These are phyloP conservation scores for Chrysochromulina parva DNA, from an alignment of 78 protist genomes.

Conservation along the genomic window DNA sequence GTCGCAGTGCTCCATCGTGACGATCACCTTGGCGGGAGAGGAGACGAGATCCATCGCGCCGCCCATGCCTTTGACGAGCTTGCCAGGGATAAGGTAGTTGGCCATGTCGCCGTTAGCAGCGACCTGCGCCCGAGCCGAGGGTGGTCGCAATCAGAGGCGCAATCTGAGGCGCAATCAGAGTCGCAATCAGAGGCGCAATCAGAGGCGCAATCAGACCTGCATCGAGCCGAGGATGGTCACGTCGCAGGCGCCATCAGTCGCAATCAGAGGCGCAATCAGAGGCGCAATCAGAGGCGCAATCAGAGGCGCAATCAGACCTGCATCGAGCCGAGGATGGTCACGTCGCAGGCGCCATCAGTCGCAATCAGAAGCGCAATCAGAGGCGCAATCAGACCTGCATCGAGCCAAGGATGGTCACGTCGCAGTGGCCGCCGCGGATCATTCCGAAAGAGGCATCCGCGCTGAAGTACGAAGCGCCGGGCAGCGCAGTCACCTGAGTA, in stretches of 20 bases:
- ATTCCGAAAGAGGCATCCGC: conserved; percentile 86
- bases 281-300: conserved; percentile 77
- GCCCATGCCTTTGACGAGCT: conserved; percentile 97
- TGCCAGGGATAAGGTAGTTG: conserved; percentile 95
- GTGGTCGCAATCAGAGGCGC: no score
- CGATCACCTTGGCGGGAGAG: conserved; percentile 83
- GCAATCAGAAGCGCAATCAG: no score
- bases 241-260: conserved; percentile 76
- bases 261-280: conserved; percentile 88
- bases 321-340: no score
- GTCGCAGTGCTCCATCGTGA: conserved; percentile 94
- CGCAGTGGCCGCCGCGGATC: conserved; percentile 86
- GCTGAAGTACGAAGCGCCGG: conserved; percentile 84
- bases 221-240: conserved; percentile 23
- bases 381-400: not conserved
- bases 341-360: no score
- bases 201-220: not conserved
- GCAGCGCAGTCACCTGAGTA: conserved; percentile 81
- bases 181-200: no score
- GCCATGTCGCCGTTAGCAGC: conserved; percentile 89
- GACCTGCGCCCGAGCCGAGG: conserved; percentile 62
- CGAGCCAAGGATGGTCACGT: conserved; percentile 27
- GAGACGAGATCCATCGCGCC: conserved; percentile 95
- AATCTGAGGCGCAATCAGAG: no score
- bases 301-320: no score